Conservation (phyloP, 352 stramenopile genomes). For the Peronospora destructor region DNA sequence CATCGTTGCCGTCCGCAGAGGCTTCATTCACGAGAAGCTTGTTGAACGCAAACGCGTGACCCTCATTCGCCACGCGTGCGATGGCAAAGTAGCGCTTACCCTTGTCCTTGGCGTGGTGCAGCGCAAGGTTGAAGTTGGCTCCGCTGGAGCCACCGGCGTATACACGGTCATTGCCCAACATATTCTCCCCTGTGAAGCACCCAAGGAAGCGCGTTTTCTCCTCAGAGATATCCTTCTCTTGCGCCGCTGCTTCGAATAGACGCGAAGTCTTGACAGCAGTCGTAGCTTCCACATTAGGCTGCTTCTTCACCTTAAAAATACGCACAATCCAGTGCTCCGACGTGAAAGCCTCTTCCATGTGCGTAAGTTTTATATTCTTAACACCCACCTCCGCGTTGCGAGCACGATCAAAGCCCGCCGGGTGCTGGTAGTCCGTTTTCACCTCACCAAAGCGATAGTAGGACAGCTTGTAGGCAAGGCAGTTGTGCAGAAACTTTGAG, state of each 20-base stretch:
- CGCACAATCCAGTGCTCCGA: conserved; percentile 94
- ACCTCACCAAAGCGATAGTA: conserved; percentile 91
- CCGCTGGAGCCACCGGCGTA: conserved; percentile 84
- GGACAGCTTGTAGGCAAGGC: conserved; percentile 90
- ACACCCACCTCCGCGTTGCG: conserved; percentile 84
- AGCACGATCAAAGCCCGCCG: conserved; percentile 80
- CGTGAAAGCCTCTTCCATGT: conserved; percentile 91
- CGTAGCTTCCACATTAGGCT: conserved; percentile 71
- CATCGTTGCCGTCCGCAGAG: conserved; percentile 73
- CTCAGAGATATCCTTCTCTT: conserved; percentile 51
- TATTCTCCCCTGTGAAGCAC: conserved; percentile 76
- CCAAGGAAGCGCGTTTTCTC: conserved; percentile 80
- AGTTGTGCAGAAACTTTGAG: conserved; percentile 87
- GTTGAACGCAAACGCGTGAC: conserved; percentile 88
- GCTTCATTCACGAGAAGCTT: conserved; percentile 57
- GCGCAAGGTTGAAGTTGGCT: conserved; percentile 87
- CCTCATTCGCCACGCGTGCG: conserved; percentile 66
- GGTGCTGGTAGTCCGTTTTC: conserved; percentile 75
- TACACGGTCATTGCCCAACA: conserved; percentile 78
- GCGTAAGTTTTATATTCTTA: conserved; percentile 87
- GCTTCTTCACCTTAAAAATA: conserved; percentile 92
- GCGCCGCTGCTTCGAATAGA: conserved; percentile 39
- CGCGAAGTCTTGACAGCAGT: conserved; percentile 59
- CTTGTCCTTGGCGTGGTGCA: conserved; percentile 77
- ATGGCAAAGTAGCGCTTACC: conserved; percentile 86